A percentile compares a stretch with the other conserved stretches of the same genome.
These are phyloP conservation scores for Conticribra guillardii DNA, from an alignment of 108 stramenopile species.

Conservation along the genomic window DNA sequence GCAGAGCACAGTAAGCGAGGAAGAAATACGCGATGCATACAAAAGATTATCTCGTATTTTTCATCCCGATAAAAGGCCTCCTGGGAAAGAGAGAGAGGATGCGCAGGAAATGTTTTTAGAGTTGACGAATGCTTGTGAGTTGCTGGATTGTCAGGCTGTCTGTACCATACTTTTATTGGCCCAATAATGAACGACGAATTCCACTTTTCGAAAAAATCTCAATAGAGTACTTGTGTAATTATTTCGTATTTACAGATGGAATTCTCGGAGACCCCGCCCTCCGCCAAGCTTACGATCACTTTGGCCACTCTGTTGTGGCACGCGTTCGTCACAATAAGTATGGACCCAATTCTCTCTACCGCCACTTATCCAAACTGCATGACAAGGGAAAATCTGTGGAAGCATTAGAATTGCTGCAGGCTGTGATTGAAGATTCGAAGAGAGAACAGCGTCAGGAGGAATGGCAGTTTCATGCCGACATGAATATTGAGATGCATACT, in stretches of 20 bases:
- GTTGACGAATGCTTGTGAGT: conserved; percentile 41
- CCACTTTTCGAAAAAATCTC: background rate
- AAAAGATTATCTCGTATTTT: conserved; percentile 37
- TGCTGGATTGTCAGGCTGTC: background rate
- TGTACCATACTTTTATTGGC: too few relatives aligned
- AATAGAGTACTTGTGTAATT: background rate
- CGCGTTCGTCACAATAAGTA: conserved; percentile 35
- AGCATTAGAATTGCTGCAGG: conserved; percentile 27
- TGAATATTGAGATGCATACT: conserved; percentile 29
- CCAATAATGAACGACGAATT: too few relatives aligned
- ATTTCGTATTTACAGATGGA: conserved; percentile 21
- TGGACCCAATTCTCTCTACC: conserved; percentile 28
- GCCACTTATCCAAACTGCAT: conserved; percentile 27
- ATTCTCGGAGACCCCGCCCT: conserved; percentile 34
- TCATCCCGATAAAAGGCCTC: conserved; percentile 46
- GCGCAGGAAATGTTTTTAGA: conserved; percentile 47
- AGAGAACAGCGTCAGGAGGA: conserved; percentile 12
- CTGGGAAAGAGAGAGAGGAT: conserved; percentile 22
- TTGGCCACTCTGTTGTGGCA: conserved; percentile 35
- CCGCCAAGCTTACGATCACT: conserved; percentile 51
- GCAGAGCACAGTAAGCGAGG: conserved; percentile 3
- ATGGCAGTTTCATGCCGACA: conserved; percentile 29
- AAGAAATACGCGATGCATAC: conserved; percentile 44
- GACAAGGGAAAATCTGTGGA: conserved; percentile 22
- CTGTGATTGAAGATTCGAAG: conserved; percentile 16